Evolutionary conservation across 1,284 basidiomycete species (phyloP), one percentile per base, ranked within the genome.

Genomic region (Golubevia pallescens): DNA sequence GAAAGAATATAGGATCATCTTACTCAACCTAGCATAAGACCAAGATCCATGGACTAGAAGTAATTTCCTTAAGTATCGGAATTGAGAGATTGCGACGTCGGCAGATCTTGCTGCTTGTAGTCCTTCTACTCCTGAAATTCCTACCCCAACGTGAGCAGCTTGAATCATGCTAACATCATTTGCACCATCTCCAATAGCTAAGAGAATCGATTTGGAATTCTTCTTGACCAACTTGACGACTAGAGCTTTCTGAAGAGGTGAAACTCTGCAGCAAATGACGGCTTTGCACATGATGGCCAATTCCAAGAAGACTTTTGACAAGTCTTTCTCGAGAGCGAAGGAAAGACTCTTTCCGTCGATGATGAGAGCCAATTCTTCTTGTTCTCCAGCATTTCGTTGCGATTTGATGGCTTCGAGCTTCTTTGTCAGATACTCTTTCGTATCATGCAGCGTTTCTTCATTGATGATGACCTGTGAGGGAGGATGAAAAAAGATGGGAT

Each of bases 151-250:
- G 70, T 90, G 89, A 7, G 89, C 89, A 7, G 89, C 89, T 72
- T 90, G 89, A 68, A 90, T 90, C 89, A 90, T 90, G 61, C 87
- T 87, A 51, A 90, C 89, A 69, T 90, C 89, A 80, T 90, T 90
- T 5, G 89, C 89, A 1, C 89, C 89, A 71, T 90, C 89, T n/a
- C 89, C 89, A 67, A 99, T 99, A 0, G 96, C 96, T 3, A 99
- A 90, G 19, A 98, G 88, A 59, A 97, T 93, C 1, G 94, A 89
- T 65, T 93, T 93, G 73, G 92, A 91, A 86, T 96, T 95, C 87
- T 95, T 95, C 89, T 98, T 99, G 73, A 99, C 96, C 28, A 99
- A 90, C 87, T 98, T 98, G 70, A 99, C 97, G 14, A 99, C 95
- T 24, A 98, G 89, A 0, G 97, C 97, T 86, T 99, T 99, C 84